Percentiles rank a stretch among this genome's conserved stretches.
These are phyloP conservation scores for Carex cristatella DNA, from an alignment of 176 grass and related monocot genomes.

Conservation along the genomic window DNA sequence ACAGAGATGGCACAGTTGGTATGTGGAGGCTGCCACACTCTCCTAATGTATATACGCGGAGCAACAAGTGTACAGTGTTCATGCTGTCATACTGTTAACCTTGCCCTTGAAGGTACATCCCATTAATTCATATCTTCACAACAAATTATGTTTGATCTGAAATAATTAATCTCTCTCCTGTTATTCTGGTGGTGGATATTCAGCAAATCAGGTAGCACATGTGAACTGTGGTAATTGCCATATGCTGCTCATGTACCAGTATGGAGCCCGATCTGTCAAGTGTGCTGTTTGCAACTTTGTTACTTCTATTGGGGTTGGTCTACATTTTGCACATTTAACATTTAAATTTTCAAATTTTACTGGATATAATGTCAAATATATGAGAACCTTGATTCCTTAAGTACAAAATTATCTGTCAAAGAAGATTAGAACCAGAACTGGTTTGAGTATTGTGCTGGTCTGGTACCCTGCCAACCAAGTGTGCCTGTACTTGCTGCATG, in stretches of 20 bases:
- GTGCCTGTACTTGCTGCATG: not conserved
- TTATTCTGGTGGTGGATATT: slow-evolving; percentile 14
- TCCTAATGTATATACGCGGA: slow-evolving; percentile 94
- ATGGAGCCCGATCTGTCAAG: slow-evolving; percentile 91
- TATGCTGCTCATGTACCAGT: slow-evolving; percentile 99
- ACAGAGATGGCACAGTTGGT: slow-evolving; percentile 96
- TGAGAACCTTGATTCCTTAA: not conserved
- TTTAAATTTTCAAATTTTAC: not conserved
- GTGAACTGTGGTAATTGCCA: slow-evolving; percentile 81
- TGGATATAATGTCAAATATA: not conserved
- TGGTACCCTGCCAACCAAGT: not conserved
- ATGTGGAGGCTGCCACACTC: slow-evolving; percentile 96
- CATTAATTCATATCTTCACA: slow-evolving; percentile 20
- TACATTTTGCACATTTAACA: not conserved
- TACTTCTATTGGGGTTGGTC: slow-evolving; percentile 69
- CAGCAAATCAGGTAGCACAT: slow-evolving; percentile 96
- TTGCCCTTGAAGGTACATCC: slow-evolving; percentile 74
- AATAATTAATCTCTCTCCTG: slow-evolving; percentile 1
- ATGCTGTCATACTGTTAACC: slow-evolving; percentile 94
- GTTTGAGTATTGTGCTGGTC: not conserved
- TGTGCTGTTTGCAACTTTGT: slow-evolving; percentile 90
- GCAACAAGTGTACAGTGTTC: slow-evolving; percentile 94
- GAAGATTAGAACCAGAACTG: not conserved
- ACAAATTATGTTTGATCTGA: slow-evolving; percentile 13
- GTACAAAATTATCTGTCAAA: not conserved